Conservation (phyloP, 78 protist genomes). For the Dictyostelium intermedium region DNA sequence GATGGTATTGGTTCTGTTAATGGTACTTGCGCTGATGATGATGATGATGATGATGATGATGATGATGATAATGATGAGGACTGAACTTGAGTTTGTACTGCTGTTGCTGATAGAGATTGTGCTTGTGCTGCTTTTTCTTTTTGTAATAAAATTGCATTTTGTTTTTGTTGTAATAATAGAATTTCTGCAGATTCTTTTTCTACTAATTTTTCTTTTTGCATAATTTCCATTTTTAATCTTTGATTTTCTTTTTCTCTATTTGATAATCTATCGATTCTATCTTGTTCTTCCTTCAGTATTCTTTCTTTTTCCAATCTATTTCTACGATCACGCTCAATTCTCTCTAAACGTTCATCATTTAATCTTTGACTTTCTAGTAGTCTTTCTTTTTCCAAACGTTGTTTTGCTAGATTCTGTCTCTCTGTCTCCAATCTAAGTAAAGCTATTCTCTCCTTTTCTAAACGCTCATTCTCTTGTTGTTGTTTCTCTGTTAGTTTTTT, state of each 20-base stretch:
- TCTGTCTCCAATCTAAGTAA: neutral
- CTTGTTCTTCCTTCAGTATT: neutral
- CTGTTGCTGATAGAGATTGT: no score
- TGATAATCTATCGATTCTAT: no score
- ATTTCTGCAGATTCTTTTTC: no score
- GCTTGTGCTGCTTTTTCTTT: no score
- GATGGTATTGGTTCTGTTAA: neutral
- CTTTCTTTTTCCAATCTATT: neutral
- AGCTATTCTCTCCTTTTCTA: neutral
- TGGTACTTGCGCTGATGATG: neutral
- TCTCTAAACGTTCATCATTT: neutral
- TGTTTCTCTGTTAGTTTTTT: neutral
- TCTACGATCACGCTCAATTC: neutral
- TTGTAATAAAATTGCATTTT: no score
- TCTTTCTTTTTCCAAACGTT: neutral
- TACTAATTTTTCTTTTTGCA: no score
- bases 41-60: neutral
- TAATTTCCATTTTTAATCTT: no score
- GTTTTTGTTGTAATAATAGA: no score
- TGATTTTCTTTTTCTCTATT: no score
- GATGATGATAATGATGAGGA: no score
- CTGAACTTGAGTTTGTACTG: neutral
- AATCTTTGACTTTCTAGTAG: neutral
- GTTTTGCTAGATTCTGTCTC: neutral
- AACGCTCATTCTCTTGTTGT: neutral